Base-by-base conservation (phyloP, 2,329 filamentous ascomycete genomes). In the Hypocreales sp. region DNA sequence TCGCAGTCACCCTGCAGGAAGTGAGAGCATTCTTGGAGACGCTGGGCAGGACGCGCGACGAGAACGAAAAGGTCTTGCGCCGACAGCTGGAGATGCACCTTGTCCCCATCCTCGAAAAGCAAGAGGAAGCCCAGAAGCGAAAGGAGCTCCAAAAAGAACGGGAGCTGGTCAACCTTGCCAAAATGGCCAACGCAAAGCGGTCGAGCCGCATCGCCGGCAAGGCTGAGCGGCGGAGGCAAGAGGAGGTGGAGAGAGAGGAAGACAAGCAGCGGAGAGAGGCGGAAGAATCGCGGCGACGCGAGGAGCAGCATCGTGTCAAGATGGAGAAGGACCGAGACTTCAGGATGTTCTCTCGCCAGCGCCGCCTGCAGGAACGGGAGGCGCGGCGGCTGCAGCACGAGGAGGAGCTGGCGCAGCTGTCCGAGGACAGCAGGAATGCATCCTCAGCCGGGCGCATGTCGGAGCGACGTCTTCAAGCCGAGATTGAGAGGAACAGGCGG, bases 111-210 rank as follows among this genome's bases (percentile, higher is more conserved):
- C 67, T 98, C 10, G 77, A 92, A 50, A 80, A 79, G 42, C 73
- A 80, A 38, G 72, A 77, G 40, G 68, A 86, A 40, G 68, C 74
- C 17, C 73, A 75, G 34, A 86, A 87, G 50, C 56, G 72, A 55
- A 65, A 82, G 60, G 61, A 78, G 26, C 42, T 59, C 4, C 67
- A 73, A 34, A 62, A 78, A 40, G 72, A 92, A 46, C 81, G 76
- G 35, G 87, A 95, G 42, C 53, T 92, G 14, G 60, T 83, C 28
- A 83, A 74, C 39, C 53, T 92, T 37, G 77, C 87, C 40, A 87
- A 90, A 47, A 67, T 95, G 55, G 83, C 83, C n/a, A 81, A 78
- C 31, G 87, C 90, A 4, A 98, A 98, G 56, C 67, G 90, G 35
- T 98, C 90, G 1, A 92, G 82, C 42, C 73, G 90, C 35, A 72